Evolutionary conservation across 306 rosid genomes (phyloP).

Genomic region (Vigna angularis): DNA sequence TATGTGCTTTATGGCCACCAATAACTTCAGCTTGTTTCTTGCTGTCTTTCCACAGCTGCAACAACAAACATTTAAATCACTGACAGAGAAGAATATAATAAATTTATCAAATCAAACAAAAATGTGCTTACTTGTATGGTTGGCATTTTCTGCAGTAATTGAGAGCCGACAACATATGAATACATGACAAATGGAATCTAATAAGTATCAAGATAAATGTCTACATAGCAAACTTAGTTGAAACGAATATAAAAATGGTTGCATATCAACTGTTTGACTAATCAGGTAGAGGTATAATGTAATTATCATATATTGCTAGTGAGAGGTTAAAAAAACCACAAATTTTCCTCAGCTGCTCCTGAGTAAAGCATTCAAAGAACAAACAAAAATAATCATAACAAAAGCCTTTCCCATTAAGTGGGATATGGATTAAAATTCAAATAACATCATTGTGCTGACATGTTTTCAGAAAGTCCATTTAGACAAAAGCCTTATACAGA

Average conservation of each 20-base stretch:
- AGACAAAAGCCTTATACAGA: background rate
- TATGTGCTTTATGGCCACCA: constrained; percentile 79
- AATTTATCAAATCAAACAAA: constrained; percentile 27
- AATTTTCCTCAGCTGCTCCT: background rate
- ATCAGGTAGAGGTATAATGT: constrained; percentile 5
- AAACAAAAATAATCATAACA: constrained; percentile 6
- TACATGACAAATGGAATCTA: constrained; percentile 43
- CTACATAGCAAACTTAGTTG: constrained; percentile 26
- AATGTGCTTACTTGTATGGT: constrained; percentile 78
- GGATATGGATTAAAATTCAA: background rate
- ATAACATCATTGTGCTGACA: background rate
- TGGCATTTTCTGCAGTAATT: constrained; percentile 85
- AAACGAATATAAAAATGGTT: constrained; percentile 39
- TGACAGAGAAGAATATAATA: constrained; percentile 11
- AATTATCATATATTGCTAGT: background rate
- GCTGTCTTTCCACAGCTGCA: constrained; percentile 86
- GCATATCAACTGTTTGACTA: background rate
- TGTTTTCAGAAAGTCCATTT: background rate
- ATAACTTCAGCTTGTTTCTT: constrained; percentile 79
- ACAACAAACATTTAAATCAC: constrained; percentile 27
- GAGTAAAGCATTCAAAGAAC: constrained; percentile 10
- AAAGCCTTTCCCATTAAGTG: background rate
- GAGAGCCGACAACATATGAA: constrained; percentile 38
- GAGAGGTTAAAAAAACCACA: constrained; percentile 12
- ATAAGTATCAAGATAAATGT: constrained; percentile 25